Evolutionary conservation across 257 asterid species (phyloP).

Genomic region (Solanum gandarillasii): DNA sequence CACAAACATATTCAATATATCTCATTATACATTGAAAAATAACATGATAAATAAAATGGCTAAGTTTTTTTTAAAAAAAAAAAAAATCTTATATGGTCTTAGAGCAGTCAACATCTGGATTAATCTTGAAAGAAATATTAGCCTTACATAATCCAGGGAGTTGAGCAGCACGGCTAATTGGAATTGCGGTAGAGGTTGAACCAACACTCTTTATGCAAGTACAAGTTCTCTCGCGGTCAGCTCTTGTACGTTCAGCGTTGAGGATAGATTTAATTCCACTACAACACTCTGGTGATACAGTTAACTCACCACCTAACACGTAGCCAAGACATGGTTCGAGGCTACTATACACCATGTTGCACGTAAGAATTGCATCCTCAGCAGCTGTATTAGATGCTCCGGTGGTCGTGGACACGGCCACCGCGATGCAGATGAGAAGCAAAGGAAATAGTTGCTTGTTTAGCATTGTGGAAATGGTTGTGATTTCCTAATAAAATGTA

Average conservation of each 20-base stretch:
- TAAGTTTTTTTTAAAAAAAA: too few species aligned
- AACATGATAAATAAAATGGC: too few species aligned
- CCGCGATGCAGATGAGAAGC: not conserved
- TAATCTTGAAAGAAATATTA: not conserved
- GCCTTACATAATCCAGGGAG: constrained; percentile 2
- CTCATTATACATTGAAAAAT: not conserved
- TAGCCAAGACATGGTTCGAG: not conserved
- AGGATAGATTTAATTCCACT: not conserved
- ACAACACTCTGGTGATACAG: not conserved
- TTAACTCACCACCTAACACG: not conserved
- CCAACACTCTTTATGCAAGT: not conserved
- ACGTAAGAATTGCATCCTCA: not conserved
- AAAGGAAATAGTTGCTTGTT: not conserved
- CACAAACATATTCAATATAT: not conserved
- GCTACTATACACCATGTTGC: not conserved
- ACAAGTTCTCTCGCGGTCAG: constrained; percentile 1
- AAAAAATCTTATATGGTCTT: not conserved
- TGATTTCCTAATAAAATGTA: not conserved
- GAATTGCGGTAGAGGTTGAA: not conserved
- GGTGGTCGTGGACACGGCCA: too few species aligned
- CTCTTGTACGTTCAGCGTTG: not conserved
- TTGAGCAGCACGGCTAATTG: not conserved
- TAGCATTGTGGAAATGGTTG: not conserved
- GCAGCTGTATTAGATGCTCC: too few species aligned
- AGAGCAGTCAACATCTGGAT: not conserved